Base-by-base conservation (phyloP, 352 stramenopile genomes). In the Peronospora farinosa region DNA sequence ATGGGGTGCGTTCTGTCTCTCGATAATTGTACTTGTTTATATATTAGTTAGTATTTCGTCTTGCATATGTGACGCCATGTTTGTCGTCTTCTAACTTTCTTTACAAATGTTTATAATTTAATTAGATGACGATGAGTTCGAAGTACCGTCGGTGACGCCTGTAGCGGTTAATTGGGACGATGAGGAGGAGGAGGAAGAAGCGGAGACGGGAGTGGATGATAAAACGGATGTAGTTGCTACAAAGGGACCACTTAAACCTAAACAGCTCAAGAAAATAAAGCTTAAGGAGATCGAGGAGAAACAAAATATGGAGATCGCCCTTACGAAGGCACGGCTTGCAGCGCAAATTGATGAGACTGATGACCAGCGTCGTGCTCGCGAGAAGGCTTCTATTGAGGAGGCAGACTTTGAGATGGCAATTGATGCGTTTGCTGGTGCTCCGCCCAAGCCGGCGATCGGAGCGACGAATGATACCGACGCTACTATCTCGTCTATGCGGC, bases 221-320 rank as follows among this genome's bases (percentile, higher is more conserved):
- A 67, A 68, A 19, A n/a, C 62, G 3, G 56, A 64, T 46, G 21
- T 54, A 8, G 51, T 56, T 8, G 53, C 49, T 2, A 52, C 69
- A 7, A 84, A 82, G 50, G 79, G 72, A 2, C 77, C 71, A 16
- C 66, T 87, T 35, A 89, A 89, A 65, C 80, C 80, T 39, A 92
- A 92, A 67, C 80, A 83, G 65, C 48, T 89, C n/a, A 92, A 92
- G 67, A 92, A 88, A 67, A 65, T 86, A 57, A 89, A 88, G 61
- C 55, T 89, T 21, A 89, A 92, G 71, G 80, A 92, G 60, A 72
- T 80, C n/a, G 74, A 89, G 51, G 76, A 89, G 52, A 92, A 92
- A 65, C 80, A 78, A 42, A 75, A 78, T 48, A 54, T 88, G 37
- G 80, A 92, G 44, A 69, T 89, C 43, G 76, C 74, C 25, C 64